Base-by-base conservation (phyloP, 345 rosid species). In the Kernera saxatilis region DNA sequence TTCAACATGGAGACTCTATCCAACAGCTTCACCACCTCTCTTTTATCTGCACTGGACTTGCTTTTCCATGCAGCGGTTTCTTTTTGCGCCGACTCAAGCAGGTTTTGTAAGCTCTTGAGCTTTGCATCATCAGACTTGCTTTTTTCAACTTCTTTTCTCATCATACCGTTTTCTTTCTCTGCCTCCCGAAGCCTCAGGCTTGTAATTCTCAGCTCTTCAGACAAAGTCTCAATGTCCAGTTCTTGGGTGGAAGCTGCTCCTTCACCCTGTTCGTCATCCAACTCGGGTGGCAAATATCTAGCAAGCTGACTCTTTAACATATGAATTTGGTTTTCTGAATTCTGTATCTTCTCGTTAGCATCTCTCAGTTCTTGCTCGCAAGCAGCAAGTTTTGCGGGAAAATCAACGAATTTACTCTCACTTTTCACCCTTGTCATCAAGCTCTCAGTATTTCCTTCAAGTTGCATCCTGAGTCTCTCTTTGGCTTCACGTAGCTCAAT, bases 341-440 rank as follows among this genome's bases (percentile, higher is more conserved):
- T 72, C 68, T 49, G 82, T 51, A 83, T 54, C 78, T 80, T 84
- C 60, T 79, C 84, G 29, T 82, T 85, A 22, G 90, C 83, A 64
- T 64, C 69, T 64, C 55, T 78, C 40, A 89, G 82, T 67, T 91
- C 86, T 64, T 83, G 82, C 80, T 87, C 91, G 40, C 83, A 81
- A 59, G 76, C 78, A 22, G 77, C 78, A 39, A 82, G 75, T 75
- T 78, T 84, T 12, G 81, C 71, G 1, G 78, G 73, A 44, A 71
- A 69, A 75, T 82, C 85, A 36, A 75, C 78, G 44, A 70, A 57
- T 32, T 69, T 75, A 52, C 29, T 70, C 57, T 77, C 82, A 67
- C 71, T 72, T 53, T 69, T 79, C 33, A 46, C 75, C 50, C 67
- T 73, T 56, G 67, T 67, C 51, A 35, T 44, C 14, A 79, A 78